Conservation (phyloP, 305 asterid genomes). For the Fraxinus sp. region DNA sequence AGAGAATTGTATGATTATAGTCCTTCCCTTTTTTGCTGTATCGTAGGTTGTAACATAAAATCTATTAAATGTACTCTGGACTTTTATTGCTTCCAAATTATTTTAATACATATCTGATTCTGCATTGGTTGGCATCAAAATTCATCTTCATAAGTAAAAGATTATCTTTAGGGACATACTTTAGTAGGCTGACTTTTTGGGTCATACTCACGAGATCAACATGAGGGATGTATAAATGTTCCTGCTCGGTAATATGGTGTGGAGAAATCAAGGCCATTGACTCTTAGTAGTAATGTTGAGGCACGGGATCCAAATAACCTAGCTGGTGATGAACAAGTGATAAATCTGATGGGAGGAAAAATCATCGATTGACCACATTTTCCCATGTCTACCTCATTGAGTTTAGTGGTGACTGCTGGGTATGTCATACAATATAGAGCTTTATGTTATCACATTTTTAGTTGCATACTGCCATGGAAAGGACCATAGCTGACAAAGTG, state of each 20-base stretch:
- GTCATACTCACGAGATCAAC: not conserved
- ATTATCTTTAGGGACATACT: not conserved
- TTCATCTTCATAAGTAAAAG: not conserved
- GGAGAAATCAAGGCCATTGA: not conserved
- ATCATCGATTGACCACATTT: not conserved
- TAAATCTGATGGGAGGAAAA: not conserved
- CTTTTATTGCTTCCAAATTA: not conserved
- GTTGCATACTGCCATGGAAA: not conserved
- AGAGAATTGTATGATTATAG: slow-evolving; percentile 63
- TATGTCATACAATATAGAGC: not conserved
- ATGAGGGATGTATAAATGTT: not conserved
- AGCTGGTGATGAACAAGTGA: not conserved
- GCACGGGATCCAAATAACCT: not conserved
- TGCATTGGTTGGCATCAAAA: not conserved
- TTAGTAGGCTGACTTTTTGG: not conserved
- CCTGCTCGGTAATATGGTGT: not conserved
- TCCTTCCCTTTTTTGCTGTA: slow-evolving; percentile 1
- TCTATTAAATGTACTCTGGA: not conserved
- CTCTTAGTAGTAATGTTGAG: not conserved
- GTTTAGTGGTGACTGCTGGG: not conserved
- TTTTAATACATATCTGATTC: not conserved
- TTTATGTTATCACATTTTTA: not conserved
- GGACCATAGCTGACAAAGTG: not conserved
- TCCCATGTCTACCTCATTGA: not conserved
- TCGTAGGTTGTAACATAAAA: not conserved